Base-by-base conservation (phyloP, 1,139 yeast species). In the Candida sp. region DNA sequence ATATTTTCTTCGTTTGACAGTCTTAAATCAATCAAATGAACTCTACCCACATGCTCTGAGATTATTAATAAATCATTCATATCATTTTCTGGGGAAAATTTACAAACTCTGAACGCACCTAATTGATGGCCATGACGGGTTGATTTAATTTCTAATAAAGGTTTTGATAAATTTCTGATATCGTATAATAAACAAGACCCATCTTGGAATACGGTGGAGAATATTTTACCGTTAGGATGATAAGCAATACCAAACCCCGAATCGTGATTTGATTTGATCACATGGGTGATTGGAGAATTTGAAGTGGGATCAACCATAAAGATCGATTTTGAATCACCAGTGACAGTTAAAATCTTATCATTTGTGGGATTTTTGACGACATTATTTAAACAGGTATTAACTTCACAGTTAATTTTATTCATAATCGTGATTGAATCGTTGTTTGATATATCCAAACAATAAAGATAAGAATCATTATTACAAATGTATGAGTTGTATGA, bases 201-300 rank as follows among this genome's bases (percentile, higher is more conserved):
- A 57, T 87, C 90, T 63, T 90, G 96, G 60, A 88, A 89, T 22
- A 91, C 83, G 0, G 88, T 81, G 2, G 95, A 84, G 61, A 90
- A 86, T 52, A 82, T 74, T 46, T 76, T 55, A 19, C 93, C 95
- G 41, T 85, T 81, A 19, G 84, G 76, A 50, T 85, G 83, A 64
- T 83, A 89, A n/a, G 86, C 79, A 1, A 88, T 80, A 3, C 95
- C 89, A 58, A 90, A 88, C 4, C 97, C 97, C 43, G 85, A 79
- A 51, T 87, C 95, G 44, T 86, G 84, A 8, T 70, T 64, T 0
- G 91, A 83, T 38, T 73, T 71, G 34, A 86, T 55, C 3, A 62
- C 56, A 21, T 58, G 51, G 11, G 67, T 55, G 6, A 55, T 52
- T 2, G 58, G 49, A 23, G 53, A 50, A 9, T 54, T 42, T 35